These are phyloP conservation scores for Heliocybe sulcata DNA, from an alignment of 1,284 basidiomycete species.

Conservation along the genomic window DNA sequence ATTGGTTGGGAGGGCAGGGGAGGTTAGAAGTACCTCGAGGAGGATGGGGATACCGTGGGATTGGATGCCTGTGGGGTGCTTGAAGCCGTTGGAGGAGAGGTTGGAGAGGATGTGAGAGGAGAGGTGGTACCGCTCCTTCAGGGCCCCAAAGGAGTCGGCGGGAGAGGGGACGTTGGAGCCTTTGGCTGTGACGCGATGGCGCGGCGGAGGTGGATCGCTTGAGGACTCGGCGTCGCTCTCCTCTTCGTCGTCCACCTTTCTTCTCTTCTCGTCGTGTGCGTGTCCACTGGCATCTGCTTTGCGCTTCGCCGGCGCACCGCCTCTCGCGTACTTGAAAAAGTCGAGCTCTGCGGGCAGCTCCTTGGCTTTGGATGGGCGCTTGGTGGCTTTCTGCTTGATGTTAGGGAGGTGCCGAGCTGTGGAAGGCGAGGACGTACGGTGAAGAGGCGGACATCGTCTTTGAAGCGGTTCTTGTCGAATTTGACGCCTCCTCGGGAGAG, in stretches of 20 bases:
- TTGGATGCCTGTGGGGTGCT: slow-evolving; percentile 66
- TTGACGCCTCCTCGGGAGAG: slow-evolving; percentile 69
- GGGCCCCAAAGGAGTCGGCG: slow-evolving; percentile 49
- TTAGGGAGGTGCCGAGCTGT: slow-evolving; percentile 5
- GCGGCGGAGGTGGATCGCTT: slow-evolving; percentile 22
- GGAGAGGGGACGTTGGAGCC: slow-evolving; percentile 56
- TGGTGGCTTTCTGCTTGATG: slow-evolving; percentile 13
- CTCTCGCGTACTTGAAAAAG: slow-evolving; percentile 81
- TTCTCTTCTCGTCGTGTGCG: slow-evolving; percentile 27
- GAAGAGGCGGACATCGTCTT: slow-evolving; percentile 70
- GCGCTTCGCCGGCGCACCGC: slow-evolving; percentile 35
- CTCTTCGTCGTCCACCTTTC: slow-evolving; percentile 22
- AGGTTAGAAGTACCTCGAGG: slow-evolving; percentile 42
- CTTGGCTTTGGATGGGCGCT: slow-evolving; percentile 13
- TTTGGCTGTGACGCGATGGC: slow-evolving; percentile 63
- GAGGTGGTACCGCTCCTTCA: slow-evolving; percentile 49
- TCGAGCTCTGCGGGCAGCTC: slow-evolving; percentile 76
- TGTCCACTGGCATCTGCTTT: slow-evolving; percentile 16
- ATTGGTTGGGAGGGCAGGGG: slow-evolving; percentile 8
- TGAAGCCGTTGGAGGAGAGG: slow-evolving; percentile 51
- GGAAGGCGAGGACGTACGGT: slow-evolving; percentile 34
- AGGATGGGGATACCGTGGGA: slow-evolving; percentile 69
- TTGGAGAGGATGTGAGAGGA: slow-evolving; percentile 56
- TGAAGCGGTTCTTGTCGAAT: slow-evolving; percentile 78
- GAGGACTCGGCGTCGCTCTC: not conserved